phyloP scores from a whole-genome alignment of 345 rosid species.

The Draba incana region DNA sequence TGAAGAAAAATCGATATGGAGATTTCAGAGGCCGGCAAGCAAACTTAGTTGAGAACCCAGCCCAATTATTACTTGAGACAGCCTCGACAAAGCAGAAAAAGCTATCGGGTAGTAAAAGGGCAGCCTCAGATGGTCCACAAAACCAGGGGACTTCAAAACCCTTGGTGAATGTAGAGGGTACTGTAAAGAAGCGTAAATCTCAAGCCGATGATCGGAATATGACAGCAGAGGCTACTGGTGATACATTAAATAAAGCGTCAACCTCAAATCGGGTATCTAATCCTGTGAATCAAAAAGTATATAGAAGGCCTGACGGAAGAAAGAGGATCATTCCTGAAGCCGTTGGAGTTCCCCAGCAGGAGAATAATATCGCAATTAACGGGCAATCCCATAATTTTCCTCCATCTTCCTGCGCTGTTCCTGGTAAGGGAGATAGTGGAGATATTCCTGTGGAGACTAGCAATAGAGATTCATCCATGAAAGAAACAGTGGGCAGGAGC shows the following conservation, averaged over 20 bases:
- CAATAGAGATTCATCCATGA: conserved; percentile 48
- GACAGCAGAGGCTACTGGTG: conserved; percentile 49
- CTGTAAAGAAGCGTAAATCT: conserved; percentile 57
- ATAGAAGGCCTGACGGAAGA: conserved; percentile 95
- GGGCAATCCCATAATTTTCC: conserved; percentile 53
- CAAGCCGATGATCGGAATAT: conserved; percentile 61
- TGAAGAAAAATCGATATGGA: conserved; percentile 92
- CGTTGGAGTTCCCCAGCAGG: conserved; percentile 77
- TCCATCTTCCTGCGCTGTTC: conserved; percentile 43
- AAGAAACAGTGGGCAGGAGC: conserved; percentile 53
- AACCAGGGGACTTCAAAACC: conserved; percentile 58
- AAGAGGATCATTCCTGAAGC: conserved; percentile 99
- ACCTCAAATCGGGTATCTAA: conserved; percentile 58
- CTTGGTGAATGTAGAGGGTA: conserved; percentile 50
- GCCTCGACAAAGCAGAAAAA: conserved; percentile 82
- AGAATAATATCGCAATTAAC: conserved; percentile 43
- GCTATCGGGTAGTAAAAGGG: conserved; percentile 65
- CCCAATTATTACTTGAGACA: conserved; percentile 93
- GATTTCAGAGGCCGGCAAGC: conserved; percentile 93
- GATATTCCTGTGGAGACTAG: conserved; percentile 47
- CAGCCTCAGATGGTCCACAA: conserved; percentile 60
- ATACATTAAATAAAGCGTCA: conserved; percentile 57
- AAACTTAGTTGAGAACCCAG: conserved; percentile 90
- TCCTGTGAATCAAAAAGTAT: conserved; percentile 94
- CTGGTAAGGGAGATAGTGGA: conserved; percentile 53